Evolutionary conservation across 2,329 filamentous ascomycete species (phyloP), one percentile per base, ranked within the genome.

Genomic region (Penicillium sp.): DNA sequence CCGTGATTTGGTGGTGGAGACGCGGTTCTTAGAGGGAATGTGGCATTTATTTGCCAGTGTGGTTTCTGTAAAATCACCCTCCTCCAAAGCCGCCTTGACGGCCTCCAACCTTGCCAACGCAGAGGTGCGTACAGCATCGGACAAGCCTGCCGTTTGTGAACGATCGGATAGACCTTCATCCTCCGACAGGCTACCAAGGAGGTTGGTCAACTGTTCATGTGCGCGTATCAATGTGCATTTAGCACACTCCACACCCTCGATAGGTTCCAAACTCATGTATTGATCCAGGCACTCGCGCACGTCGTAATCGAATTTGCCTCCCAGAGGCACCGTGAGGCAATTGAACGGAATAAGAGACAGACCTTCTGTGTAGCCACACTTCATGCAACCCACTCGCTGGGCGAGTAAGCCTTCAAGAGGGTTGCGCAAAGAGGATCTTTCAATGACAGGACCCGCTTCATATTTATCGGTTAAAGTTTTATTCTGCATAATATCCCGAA

Each of bases 261-360:
- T 96, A 1, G 82, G 79, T 68, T 97, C 94, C 8, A 96, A 79
- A 12, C 85, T 83, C 26, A 90, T 94, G 68, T 93, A 96, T 21
- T 90, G 85, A 66, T 95, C 87, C 18, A 99, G 75, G 50, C 90
- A 87, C 53, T 94, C 86, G 52, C 85, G 85, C 0, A 97, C 74
- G 55, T 90, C 83, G 65, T 92, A 89, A 16, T 81, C 76, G 58
- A 79, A 80, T 44, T 81, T 79, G 5, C 80, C 74, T 1, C 88
- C 89, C 1, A 97, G 82, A 33, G 87, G 90, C 0, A 97, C 82
- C 0, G 93, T 96, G 43, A 97, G 76, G 65, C 91, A 96, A 67
- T 94, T 96, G 78, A 97, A 97, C 0, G 91, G 90, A 18, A 90
- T 95, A 74, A 97, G 84, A 1, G 89, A 91, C 13, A 96, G 79